A percentile compares a stretch with the other conserved stretches of the same genome.
Conservation (phyloP, 73 alveolate species). For the Tetrahymena borealis region DNA sequence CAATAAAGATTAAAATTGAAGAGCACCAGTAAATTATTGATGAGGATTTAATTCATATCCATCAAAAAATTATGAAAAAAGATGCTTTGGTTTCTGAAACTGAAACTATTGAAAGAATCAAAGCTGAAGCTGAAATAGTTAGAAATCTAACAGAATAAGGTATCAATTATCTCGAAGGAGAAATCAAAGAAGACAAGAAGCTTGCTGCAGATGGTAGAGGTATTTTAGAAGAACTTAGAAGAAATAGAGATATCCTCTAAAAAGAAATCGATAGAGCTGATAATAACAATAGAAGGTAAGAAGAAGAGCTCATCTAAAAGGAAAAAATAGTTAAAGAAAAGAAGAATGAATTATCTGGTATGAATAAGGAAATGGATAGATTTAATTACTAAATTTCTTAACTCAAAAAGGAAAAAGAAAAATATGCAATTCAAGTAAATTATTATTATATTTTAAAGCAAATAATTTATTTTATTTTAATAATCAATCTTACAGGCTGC, state of each 20-base stretch:
- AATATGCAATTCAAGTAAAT: conserved; percentile 54
- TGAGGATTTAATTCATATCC: background rate
- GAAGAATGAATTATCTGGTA: conserved; percentile 47
- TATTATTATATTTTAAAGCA: background rate
- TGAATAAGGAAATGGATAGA: conserved; percentile 55
- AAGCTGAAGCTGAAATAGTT: conserved; percentile 21
- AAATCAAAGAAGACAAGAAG: conserved; percentile 55
- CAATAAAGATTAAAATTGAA: no score
- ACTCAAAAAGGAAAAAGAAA: conserved; percentile 75
- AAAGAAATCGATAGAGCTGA: conserved; percentile 66
- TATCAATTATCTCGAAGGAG: conserved; percentile 30
- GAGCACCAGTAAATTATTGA: background rate
- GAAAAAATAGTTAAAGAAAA: conserved; percentile 48
- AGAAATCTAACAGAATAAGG: conserved; percentile 42
- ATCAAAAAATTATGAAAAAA: background rate
- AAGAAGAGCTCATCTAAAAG: conserved; percentile 53
- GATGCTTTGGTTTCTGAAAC: conserved; percentile 8
- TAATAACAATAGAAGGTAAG: conserved; percentile 52
- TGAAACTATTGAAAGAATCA: conserved; percentile 17
- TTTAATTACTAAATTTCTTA: conserved; percentile 40
- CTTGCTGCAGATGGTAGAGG: conserved; percentile 61
- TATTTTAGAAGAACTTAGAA: conserved; percentile 64
- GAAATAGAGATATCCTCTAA: conserved; percentile 75
- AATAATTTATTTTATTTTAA: background rate
- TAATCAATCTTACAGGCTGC: conserved; percentile 63